Conservation (phyloP, 139 green algal species). For the Chlamydomonas applanata region DNA sequence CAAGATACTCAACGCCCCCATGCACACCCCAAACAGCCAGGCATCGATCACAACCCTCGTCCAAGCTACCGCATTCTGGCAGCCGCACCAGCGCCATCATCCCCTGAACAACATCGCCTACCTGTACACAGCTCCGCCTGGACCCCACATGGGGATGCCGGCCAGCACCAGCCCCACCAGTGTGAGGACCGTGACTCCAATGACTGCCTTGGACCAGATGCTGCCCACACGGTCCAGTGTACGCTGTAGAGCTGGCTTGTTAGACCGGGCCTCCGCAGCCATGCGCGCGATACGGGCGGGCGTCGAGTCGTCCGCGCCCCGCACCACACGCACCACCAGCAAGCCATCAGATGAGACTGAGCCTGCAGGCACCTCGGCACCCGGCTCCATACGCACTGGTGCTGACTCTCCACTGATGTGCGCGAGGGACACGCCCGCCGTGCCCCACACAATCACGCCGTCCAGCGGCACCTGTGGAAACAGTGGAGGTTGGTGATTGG, state of each 20-base stretch:
- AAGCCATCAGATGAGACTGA: conserved; percentile 66
- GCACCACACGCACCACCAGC: conserved; percentile 64
- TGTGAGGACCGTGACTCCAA: conserved; percentile 52
- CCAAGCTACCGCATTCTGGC: no score
- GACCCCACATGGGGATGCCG: conserved; percentile 62
- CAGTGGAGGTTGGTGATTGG: background rate
- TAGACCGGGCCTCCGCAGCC: conserved; percentile 62
- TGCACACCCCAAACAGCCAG: background rate
- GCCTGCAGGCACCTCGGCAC: conserved; percentile 41
- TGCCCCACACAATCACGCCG: conserved; percentile 67
- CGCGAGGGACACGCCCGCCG: conserved; percentile 60
- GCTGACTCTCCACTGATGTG: conserved; percentile 80
- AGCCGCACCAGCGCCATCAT: no score
- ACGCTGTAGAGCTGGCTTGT: conserved; percentile 55
- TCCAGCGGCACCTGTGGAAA: conserved; percentile 76
- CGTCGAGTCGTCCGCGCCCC: conserved; percentile 59
- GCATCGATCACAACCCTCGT: background rate
- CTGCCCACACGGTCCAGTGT: conserved; percentile 66
- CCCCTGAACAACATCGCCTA: no score
- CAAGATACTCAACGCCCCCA: no score
- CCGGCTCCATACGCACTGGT: conserved; percentile 34
- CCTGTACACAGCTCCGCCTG: conserved; percentile 77
- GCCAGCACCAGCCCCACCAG: conserved; percentile 42
- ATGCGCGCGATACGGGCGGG: conserved; percentile 80
- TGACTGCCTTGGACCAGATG: conserved; percentile 68